Conservation (phyloP, 169 alveolate genomes). For the Cryptosporidium felis region DNA sequence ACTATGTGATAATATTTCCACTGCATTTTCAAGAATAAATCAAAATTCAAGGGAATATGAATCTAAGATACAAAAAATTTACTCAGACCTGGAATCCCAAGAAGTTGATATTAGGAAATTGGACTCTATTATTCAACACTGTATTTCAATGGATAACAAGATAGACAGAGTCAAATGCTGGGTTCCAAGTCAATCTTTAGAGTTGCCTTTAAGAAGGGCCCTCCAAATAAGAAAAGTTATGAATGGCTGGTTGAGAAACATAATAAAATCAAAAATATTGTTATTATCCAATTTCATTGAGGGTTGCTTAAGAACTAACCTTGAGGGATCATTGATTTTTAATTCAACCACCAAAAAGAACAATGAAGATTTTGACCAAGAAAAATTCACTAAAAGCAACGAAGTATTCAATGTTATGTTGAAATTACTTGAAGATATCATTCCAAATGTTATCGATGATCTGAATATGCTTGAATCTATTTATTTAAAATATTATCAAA, state of each 20-base stretch:
- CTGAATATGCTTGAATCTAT: slow-evolving; percentile 23
- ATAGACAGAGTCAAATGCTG: slow-evolving; percentile 38
- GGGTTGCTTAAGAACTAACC: neutral
- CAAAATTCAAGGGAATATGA: slow-evolving; percentile 5
- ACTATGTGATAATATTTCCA: neutral
- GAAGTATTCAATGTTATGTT: neutral
- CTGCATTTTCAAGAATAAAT: neutral
- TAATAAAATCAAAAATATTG: slow-evolving; percentile 4
- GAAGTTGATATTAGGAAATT: slow-evolving; percentile 6
- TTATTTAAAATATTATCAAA: slow-evolving; percentile 23
- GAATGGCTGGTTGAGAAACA: slow-evolving; percentile 27
- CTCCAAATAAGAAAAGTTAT: slow-evolving; percentile 52
- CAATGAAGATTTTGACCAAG: neutral
- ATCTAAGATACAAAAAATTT: slow-evolving; percentile 2
- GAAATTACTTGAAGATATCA: neutral
- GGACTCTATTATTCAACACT: slow-evolving; percentile 28
- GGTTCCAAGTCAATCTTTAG: slow-evolving; percentile 55
- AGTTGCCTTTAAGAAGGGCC: slow-evolving; percentile 52
- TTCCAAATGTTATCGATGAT: slow-evolving; percentile 15
- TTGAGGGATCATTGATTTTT: slow-evolving; percentile 21
- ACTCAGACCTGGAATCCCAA: slow-evolving; percentile 21
- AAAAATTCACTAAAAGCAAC: neutral
- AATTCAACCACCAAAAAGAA: neutral
- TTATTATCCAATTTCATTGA: slow-evolving; percentile 19
- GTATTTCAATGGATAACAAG: slow-evolving; percentile 12